phyloP scores from a whole-genome alignment of 805 yeast genomes.

The Suhomyces kilbournensis region DNA sequence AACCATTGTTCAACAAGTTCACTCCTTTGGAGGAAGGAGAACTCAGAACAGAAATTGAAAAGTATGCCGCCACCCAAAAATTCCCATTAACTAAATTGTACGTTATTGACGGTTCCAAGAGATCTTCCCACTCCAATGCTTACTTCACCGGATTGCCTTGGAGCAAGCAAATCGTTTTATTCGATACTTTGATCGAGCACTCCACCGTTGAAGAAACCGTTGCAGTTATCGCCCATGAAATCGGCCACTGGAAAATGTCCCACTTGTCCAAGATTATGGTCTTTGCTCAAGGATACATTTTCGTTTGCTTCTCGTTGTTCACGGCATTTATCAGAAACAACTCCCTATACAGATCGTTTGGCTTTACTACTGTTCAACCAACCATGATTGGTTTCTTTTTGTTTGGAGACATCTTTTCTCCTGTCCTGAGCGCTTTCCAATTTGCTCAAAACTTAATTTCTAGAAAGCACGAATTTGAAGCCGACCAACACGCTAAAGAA shows the following conservation, averaged over 20 bases:
- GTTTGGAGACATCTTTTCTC: slow-evolving; percentile 75
- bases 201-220: slow-evolving; percentile 76
- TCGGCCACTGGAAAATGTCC: slow-evolving; percentile 94
- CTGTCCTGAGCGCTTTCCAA: slow-evolving; percentile 66
- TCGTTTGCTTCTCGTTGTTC: slow-evolving; percentile 67
- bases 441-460: slow-evolving; percentile 68
- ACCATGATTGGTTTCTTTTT: slow-evolving; percentile 76
- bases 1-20: slow-evolving; percentile 89
- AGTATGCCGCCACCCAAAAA: slow-evolving; percentile 66
- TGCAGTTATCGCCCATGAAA: slow-evolving; percentile 97
- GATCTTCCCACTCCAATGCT: slow-evolving; percentile 96
- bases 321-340: slow-evolving; percentile 76
- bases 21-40: slow-evolving; percentile 90
- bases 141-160: slow-evolving; percentile 95
- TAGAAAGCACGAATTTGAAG: slow-evolving; percentile 89
- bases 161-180: slow-evolving; percentile 92
- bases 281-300: slow-evolving; percentile 61
- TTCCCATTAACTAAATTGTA: slow-evolving; percentile 86
- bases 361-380: slow-evolving; percentile 66
- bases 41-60: slow-evolving; percentile 75
- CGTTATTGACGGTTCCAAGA: slow-evolving; percentile 94
- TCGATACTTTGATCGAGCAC: slow-evolving; percentile 83
- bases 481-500: slow-evolving; percentile 80
- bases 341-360: slow-evolving; percentile 76
- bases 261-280: slow-evolving; percentile 79